Base-by-base conservation (phyloP, 2,329 filamentous ascomycete genomes). In the Curvularia spicifera region DNA sequence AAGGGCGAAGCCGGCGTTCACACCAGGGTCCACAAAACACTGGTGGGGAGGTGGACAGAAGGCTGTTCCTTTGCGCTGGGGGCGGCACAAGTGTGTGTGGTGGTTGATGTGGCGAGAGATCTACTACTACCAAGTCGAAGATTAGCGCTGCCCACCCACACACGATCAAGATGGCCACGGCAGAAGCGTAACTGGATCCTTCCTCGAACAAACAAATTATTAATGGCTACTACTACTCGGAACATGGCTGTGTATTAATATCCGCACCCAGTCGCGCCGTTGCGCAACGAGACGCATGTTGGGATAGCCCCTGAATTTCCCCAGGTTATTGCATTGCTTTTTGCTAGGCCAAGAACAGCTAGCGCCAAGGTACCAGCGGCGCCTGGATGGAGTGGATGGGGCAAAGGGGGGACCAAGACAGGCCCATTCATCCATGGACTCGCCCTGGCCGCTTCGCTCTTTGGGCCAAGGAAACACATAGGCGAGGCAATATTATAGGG, bases 271-370 rank as follows among this genome's bases (percentile, higher is more conserved):
- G 46, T 44, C 33, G 44, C 26, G 31, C 24, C 39, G 35, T 57
- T 35, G 48, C 51, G 53, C 46, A 45, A 54, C 45, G 40, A 22
- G 20, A 43, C 26, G 31, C 26, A 40, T 15, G 22, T 45, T 60
- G 45, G 63, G 60, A 67, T 57, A 53, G 60, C 71, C 72, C 71
- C 71, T 73, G 71, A 74, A 74, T 67, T 72, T 74, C 65, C 73
- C 73, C 72, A 65, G 68, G 62, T 73, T 72, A 73, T 73, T 72
- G 70, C 57, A 39, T 71, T 68, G 66, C 66, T 59, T 46, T 6
- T 5, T 44, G 56, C 65, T 63, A 63, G 15, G 1, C 70, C 51
- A 10, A 28, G 54, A 43, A 28, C 43, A 57, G 73, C 60, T 70
- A 70, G 63, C 26, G 9, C 39, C 33, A 10, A 42, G 51, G 66